Evolutionary conservation across 129 eudicot species (phyloP), one percentile per base, ranked within the genome.

Genomic region (Tanacetum coccineum): DNA sequence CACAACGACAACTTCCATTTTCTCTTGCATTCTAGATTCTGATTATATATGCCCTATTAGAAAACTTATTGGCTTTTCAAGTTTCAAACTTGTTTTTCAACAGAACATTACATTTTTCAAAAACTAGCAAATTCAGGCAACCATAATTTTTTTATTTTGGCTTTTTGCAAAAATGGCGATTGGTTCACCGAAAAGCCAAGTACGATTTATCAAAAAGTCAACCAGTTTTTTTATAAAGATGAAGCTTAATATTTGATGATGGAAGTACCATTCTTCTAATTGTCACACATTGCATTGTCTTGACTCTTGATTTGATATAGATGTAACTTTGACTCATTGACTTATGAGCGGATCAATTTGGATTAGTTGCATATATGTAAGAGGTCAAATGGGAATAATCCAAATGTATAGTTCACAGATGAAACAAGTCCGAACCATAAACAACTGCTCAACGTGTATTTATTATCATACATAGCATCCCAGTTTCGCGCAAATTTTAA

Each of bases 181-280:
- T 26, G 13, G 40, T 67, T 67, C 52, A 60, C 72, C 15, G 54
- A 67, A 15, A 67, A 56, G 56, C 51, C 44, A 70, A 22, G 19
- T 44, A 57, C 13, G 4, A 10, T 9, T 15, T 54, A 11, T 55
- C 18, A 55, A 22, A 55, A 69, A 40, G 64, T 42, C 20, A 57
- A 17, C n/a, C n/a, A n/a, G n/a, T n/a, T n/a, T n/a, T n/a, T n/a
- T n/a, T n/a, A n/a, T n/a, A n/a, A n/a, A n/a, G n/a, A n/a, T n/a
- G n/a, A n/a, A n/a, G n/a, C n/a, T n/a, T n/a, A n/a, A n/a, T n/a
- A n/a, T n/a, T n/a, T n/a, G n/a, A n/a, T n/a, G n/a, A n/a, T n/a
- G n/a, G n/a, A n/a, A n/a, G n/a, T n/a, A n/a, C n/a, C n/a, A n/a
- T n/a, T n/a, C n/a, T n/a, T n/a, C n/a, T n/a, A n/a, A n/a, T n/a